Conservation (phyloP, 139 green algal genomes). For the Chlorella sp. region DNA sequence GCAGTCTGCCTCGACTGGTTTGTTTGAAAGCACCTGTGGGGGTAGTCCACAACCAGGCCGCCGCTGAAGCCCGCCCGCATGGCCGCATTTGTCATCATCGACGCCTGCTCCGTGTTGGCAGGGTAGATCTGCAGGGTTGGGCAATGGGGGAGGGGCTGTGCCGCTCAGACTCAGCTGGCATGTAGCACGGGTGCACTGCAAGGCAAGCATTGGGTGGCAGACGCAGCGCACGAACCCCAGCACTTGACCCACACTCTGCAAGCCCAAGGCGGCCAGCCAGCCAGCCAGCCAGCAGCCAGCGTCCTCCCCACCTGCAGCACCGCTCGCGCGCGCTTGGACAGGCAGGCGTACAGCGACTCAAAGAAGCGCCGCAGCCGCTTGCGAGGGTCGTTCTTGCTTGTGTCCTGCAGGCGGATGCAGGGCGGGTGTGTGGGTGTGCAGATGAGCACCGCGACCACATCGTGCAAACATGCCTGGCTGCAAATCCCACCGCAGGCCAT, state of each 20-base stretch:
- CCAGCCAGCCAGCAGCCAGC: not conserved
- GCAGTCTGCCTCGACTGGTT: no score
- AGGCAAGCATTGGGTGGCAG: not conserved
- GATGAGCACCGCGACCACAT: no score
- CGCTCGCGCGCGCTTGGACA: conserved; percentile 83
- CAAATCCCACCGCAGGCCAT: no score
- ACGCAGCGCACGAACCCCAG: no score
- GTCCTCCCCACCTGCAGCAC: conserved; percentile 78
- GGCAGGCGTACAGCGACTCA: conserved; percentile 84
- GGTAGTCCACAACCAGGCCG: conserved; percentile 97
- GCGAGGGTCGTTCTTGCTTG: conserved; percentile 75
- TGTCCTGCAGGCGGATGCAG: conserved; percentile 64
- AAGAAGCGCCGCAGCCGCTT: conserved; percentile 91
- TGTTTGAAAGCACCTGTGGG: conserved; percentile 64
- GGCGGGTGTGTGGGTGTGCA: no score
- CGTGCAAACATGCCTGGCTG: no score
- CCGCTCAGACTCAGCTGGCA: no score
- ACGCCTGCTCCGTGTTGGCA: conserved; percentile 67
- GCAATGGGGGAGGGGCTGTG: no score
- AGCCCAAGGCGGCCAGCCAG: not conserved
- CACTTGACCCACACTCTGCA: no score
- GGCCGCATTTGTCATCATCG: conserved; percentile 93
- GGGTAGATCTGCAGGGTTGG: conserved; percentile 30
- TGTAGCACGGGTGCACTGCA: no score
- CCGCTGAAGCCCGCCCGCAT: conserved; percentile 95